Evolutionary conservation across 202 grass and related monocot genomes (phyloP).

Genomic region (Elaeis oleifera): DNA sequence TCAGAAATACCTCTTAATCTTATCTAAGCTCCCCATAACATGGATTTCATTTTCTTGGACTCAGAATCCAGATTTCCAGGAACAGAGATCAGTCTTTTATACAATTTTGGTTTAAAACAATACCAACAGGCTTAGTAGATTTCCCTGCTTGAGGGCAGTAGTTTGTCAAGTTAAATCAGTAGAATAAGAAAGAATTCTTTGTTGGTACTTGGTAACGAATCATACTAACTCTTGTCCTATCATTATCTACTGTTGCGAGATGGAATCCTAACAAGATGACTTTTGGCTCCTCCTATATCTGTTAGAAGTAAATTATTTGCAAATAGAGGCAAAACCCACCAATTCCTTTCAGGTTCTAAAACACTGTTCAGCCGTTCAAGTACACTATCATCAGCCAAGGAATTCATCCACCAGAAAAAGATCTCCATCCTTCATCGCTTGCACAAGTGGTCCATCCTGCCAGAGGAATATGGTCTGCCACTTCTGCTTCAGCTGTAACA

Average conservation of each 20-base stretch:
- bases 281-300: no score
- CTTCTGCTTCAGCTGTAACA: constrained; percentile 62
- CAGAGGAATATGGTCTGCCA: constrained; percentile 81
- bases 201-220: no score
- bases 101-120: neutral
- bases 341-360: constrained; percentile 94
- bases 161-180: no score
- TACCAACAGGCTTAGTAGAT: neutral
- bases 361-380: constrained; percentile 97
- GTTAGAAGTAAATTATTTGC: no score
- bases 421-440: constrained; percentile 90
- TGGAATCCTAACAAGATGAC: no score
- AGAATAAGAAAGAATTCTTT: no score
- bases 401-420: constrained; percentile 90
- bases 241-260: no score
- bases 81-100: neutral
- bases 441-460: constrained; percentile 94
- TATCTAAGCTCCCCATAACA: no score
- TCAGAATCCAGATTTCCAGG: no score
- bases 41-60: no score
- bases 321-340: constrained; percentile 36
- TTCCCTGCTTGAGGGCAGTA: neutral
- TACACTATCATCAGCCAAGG: constrained; percentile 92
- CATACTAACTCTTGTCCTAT: no score
- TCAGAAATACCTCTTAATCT: no score